phyloP scores from a whole-genome alignment of 2,329 filamentous ascomycete species.

The Diplodia seriata region DNA sequence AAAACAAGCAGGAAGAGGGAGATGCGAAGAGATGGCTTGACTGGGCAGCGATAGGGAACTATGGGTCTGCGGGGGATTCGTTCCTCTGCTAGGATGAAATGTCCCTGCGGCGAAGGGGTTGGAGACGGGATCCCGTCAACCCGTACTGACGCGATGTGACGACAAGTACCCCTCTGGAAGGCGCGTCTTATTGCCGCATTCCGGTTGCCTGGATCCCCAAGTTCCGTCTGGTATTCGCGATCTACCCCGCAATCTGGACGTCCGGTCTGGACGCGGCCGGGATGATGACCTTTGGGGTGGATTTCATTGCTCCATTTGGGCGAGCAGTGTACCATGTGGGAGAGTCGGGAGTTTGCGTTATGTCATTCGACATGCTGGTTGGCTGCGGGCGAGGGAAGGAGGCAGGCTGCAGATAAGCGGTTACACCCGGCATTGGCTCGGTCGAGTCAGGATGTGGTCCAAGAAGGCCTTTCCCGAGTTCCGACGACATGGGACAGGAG shows the following conservation, averaged over 20 bases:
- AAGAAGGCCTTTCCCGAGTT: background rate
- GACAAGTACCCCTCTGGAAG: background rate
- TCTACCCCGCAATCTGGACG: slow-evolving; percentile 8
- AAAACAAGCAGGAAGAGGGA: slow-evolving; percentile 17
- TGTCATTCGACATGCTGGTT: slow-evolving; percentile 20
- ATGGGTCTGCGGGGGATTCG: background rate
- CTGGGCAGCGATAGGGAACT: background rate
- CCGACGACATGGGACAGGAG: background rate
- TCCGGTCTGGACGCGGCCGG: background rate
- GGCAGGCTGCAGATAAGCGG: slow-evolving; percentile 10
- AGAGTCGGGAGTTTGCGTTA: slow-evolving; percentile 27
- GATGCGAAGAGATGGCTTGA: background rate
- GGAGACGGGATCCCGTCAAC: background rate
- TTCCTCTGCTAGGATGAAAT: background rate
- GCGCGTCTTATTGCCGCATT: background rate
- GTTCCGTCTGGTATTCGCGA: slow-evolving; percentile 9
- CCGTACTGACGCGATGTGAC: background rate
- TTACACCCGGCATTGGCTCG: slow-evolving; percentile 20
- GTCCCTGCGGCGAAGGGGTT: background rate
- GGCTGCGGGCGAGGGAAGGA: slow-evolving; percentile 8
- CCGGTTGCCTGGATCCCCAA: background rate
- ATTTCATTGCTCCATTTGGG: slow-evolving; percentile 26
- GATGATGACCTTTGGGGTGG: slow-evolving; percentile 10
- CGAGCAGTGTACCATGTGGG: background rate
- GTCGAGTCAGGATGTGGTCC: slow-evolving; percentile 5